Percentiles rank a stretch among this genome's conserved stretches.
phyloP scores from a whole-genome alignment of 768 basidiomycete species.

The Paxillus involutus region DNA sequence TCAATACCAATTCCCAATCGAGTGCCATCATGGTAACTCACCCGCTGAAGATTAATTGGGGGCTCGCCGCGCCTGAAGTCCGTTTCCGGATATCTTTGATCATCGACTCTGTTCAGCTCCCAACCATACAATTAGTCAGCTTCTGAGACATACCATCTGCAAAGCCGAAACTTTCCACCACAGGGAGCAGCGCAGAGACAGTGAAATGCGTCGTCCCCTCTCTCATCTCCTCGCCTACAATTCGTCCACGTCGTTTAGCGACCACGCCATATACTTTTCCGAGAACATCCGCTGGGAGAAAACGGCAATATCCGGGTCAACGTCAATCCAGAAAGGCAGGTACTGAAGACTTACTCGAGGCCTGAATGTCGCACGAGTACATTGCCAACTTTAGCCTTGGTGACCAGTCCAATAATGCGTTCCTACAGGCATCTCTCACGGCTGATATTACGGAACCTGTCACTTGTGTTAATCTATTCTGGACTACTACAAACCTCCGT shows the following conservation, averaged over 20 bases:
- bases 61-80: slow-evolving; percentile 96
- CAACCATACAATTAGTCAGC: background rate
- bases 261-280: slow-evolving; percentile 98
- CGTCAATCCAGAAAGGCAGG: slow-evolving; percentile 1
- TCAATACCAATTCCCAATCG: slow-evolving; percentile 11
- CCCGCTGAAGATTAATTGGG: slow-evolving; percentile 96
- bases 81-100: slow-evolving; percentile 86
- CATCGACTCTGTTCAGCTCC: slow-evolving; percentile 4
- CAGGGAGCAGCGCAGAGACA: slow-evolving; percentile 86
- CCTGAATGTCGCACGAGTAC: slow-evolving; percentile 99
- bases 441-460: slow-evolving; percentile 89
- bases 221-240: slow-evolving; percentile 98
- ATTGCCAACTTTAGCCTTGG: slow-evolving; percentile 96
- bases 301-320: slow-evolving; percentile 8
- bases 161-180: slow-evolving; percentile 97
- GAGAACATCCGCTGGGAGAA: slow-evolving; percentile 79
- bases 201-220: slow-evolving; percentile 96
- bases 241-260: slow-evolving; percentile 84
- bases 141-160: slow-evolving; percentile 69
- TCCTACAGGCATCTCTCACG: slow-evolving; percentile 86
- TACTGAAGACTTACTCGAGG: slow-evolving; percentile 69
- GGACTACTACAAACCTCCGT: slow-evolving; percentile 45
- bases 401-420: slow-evolving; percentile 94
- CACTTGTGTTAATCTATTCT: slow-evolving; percentile 79
- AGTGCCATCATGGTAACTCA: slow-evolving; percentile 35